Percentiles rank a stretch among this genome's conserved stretches.
phyloP scores from a whole-genome alignment of 1,139 yeast species.

The Blastobotrys illinoisensis region DNA sequence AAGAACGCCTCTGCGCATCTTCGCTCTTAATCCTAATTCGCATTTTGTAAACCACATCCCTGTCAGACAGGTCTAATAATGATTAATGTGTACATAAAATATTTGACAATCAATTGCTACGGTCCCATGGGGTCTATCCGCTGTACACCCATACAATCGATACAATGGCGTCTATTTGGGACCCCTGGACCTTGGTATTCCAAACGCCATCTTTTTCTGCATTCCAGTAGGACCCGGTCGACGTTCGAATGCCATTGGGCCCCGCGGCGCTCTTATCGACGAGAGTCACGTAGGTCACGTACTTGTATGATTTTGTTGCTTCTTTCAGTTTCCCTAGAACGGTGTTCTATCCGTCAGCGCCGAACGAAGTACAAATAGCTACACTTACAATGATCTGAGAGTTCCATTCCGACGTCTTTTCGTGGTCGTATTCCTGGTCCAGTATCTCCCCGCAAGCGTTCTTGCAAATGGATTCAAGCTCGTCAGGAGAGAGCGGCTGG shows the following conservation, averaged over 20 bases:
- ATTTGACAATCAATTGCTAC: neutral
- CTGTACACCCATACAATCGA: constrained; percentile 32
- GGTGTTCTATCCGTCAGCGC: neutral
- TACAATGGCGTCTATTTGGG: constrained; percentile 23
- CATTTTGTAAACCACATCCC: neutral
- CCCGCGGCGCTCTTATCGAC: constrained; percentile 24
- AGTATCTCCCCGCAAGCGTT: constrained; percentile 12
- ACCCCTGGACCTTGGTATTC: constrained; percentile 22
- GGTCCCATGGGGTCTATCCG: neutral
- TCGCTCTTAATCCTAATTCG: constrained; percentile 9
- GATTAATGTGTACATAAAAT: neutral
- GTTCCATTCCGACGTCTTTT: constrained; percentile 18
- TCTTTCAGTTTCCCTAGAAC: constrained; percentile 22
- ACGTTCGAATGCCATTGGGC: constrained; percentile 26
- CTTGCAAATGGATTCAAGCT: constrained; percentile 10
- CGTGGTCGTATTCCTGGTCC: constrained; percentile 15
- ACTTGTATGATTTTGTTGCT: constrained; percentile 29
- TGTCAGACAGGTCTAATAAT: neutral
- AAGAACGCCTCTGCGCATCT: constrained; percentile 65
- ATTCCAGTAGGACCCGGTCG: constrained; percentile 33
- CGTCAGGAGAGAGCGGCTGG: constrained; percentile 15
- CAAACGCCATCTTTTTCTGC: constrained; percentile 34
- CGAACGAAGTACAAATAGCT: neutral
- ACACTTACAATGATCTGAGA: constrained; percentile 15
- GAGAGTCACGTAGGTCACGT: constrained; percentile 26